Evolutionary conservation across 352 stramenopile species (phyloP), one percentile per base, ranked within the genome.

Genomic region (Globisporangium cylindrosporum): DNA sequence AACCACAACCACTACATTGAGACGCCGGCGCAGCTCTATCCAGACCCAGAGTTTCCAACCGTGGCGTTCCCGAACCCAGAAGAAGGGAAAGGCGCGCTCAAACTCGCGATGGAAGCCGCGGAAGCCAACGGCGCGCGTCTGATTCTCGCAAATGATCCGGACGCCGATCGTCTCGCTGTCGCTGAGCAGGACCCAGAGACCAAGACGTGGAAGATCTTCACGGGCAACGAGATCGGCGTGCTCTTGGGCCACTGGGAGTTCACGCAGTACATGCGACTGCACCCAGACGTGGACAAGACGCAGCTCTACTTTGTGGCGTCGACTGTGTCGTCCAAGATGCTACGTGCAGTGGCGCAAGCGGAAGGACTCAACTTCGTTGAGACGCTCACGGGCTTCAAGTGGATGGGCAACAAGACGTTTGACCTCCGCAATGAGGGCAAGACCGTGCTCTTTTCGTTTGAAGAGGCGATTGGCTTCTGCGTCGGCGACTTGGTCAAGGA

Each of bases 381-480:
- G 73, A 99, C 96, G 32, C 87, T 99, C 56, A 99, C 98, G 29
- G 98, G 98, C 34, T 99, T 99, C 81, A 99, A 99, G 84, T 99
- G 97, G 97, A 99, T 99, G 81, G 97, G 93, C 48, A 97, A 98
- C 80, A 87, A 91, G 70, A 92, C 89, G 15, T 68, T 66, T 24
- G 87, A 96, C 41, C 69, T 97, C 54, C 80, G 90, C 57, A 72
- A 83, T 14, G 75, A 92, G 64, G 97, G 94, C 56, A 98, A 98
- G 71, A 88, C 73, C 24, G 93, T 98, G 64, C 71, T 99, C 34
- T 98, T 99, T 71, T 91, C 91, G 18, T 99, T 98, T 69, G 98
- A 99, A 86, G 98, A 99, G 77, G 97, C 97, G 18, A 99, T 99
- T 66, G 98, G 98, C 24, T 99, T 99, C 73, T 98, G 94, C 59